phyloP scores from a whole-genome alignment of 208 protist genomes.

The Paratrypanosoma confusum region DNA sequence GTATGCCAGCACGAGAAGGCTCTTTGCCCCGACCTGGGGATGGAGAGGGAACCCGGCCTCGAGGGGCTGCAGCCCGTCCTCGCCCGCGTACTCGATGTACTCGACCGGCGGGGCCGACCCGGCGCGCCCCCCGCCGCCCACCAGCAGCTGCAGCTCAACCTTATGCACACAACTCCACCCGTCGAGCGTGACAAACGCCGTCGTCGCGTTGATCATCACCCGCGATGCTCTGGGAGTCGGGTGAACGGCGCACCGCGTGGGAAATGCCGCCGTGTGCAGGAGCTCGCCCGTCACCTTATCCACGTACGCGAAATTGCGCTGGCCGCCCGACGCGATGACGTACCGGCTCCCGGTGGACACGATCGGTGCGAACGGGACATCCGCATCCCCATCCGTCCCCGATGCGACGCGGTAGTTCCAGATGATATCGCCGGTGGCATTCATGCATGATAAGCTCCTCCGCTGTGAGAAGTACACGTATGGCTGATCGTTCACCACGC shows the following conservation, averaged over 20 bases:
- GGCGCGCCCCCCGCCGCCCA: too few relatives aligned
- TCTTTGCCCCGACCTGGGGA: slow-evolving; percentile 1
- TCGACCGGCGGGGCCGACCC: too few relatives aligned
- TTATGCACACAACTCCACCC: slow-evolving; percentile 12
- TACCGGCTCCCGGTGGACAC: slow-evolving; percentile 4
- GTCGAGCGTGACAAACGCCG: slow-evolving; percentile 4
- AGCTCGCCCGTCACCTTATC: slow-evolving; percentile 9
- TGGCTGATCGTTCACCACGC: neutral
- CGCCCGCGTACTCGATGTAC: too few relatives aligned
- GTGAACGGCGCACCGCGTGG: slow-evolving; percentile 1
- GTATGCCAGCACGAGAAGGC: slow-evolving; percentile 4
- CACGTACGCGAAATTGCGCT: slow-evolving; percentile 2
- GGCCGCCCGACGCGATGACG: slow-evolving; percentile 7
- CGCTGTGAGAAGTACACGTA: slow-evolving; percentile 4
- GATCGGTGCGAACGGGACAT: slow-evolving; percentile 4
- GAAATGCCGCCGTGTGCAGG: neutral
- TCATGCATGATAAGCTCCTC: slow-evolving; percentile 4
- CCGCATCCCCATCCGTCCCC: neutral
- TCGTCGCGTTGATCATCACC: slow-evolving; percentile 10
- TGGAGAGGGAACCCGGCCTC: too few relatives aligned
- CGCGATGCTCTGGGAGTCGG: neutral
- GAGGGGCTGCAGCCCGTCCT: too few relatives aligned
- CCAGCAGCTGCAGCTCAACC: too few relatives aligned
- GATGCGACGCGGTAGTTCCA: slow-evolving; percentile 10
- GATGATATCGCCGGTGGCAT: slow-evolving; percentile 1